Percentiles rank a stretch among this genome's conserved stretches.
Evolutionary conservation across 495 filamentous ascomycete genomes (phyloP).

Genomic region (Mycothermus thermophilus): DNA sequence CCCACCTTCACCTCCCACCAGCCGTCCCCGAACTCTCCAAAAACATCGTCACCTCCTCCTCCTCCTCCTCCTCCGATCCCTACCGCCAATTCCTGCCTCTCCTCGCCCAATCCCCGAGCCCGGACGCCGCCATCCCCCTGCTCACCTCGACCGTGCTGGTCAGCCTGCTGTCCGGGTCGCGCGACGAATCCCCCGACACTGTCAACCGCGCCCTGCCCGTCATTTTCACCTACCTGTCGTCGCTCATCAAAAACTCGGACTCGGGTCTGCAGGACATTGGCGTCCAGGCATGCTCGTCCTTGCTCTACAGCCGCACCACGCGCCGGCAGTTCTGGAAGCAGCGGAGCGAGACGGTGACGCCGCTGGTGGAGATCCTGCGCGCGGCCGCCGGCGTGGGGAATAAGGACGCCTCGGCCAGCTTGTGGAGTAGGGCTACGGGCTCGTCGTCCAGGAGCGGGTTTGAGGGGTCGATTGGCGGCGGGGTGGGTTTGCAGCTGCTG

Average conservation of each 20-base stretch:
- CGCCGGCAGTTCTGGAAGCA: conserved; percentile 80
- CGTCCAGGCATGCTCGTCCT: conserved; percentile 75
- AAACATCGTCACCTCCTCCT: conserved; percentile 55
- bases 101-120: conserved; percentile 61
- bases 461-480: conserved; percentile 57
- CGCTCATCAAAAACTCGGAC: conserved; percentile 57
- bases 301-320: conserved; percentile 64
- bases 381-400: conserved; percentile 57
- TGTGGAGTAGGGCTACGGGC: conserved; percentile 51
- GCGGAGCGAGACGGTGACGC: conserved; percentile 64
- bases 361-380: conserved; percentile 70
- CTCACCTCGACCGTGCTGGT: conserved; percentile 81
- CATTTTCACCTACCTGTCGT: conserved; percentile 76
- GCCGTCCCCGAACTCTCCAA: conserved; percentile 64
- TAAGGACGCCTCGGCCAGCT: conserved; percentile 50
- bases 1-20: no score
- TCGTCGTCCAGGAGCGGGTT: conserved; percentile 37
- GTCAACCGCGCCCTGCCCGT: conserved; percentile 65
- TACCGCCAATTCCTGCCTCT: conserved; percentile 80
- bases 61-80: conserved; percentile 68
- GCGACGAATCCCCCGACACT: conserved; percentile 41
- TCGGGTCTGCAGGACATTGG: conserved; percentile 90
- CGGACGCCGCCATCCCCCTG: conserved; percentile 77
- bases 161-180: conserved; percentile 59
- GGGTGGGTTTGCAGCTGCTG: conserved; percentile 81